Conservation (phyloP, 2,329 filamentous ascomycete species). For the Dactylella cylindrospora region DNA sequence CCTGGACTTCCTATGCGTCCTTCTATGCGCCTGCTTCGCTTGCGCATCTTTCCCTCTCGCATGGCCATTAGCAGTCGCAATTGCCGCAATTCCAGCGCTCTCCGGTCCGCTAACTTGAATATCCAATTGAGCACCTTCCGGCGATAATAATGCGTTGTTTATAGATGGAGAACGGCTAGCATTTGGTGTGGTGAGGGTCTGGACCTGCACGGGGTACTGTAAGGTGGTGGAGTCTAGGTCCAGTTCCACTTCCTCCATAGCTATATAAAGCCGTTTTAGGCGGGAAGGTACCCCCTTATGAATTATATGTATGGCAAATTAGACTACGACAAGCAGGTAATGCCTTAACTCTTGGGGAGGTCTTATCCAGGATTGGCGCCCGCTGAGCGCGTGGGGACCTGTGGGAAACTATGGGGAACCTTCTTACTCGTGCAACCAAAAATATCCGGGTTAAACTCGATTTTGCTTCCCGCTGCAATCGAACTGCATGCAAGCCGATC, state of each 20-base stretch:
- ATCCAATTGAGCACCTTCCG: conserved; percentile 19
- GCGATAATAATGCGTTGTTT: background rate
- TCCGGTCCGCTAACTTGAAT: conserved; percentile 29
- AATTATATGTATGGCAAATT: too few species aligned
- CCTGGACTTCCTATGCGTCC: conserved; percentile 39
- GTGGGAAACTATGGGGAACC: too few species aligned
- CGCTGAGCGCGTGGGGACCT: too few species aligned
- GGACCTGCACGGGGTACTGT: conserved; percentile 21
- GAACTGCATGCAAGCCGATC: too few species aligned
- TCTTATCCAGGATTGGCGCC: too few species aligned
- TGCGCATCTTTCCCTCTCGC: conserved; percentile 22
- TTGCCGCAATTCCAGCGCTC: background rate
- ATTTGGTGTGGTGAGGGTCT: conserved; percentile 2
- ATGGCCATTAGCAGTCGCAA: background rate
- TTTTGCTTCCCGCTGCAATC: too few species aligned
- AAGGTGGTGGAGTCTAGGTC: conserved; percentile 8
- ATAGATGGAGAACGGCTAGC: background rate
- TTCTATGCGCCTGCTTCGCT: conserved; percentile 30
- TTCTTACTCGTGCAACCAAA: too few species aligned
- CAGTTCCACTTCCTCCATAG: conserved; percentile 17
- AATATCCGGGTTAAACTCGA: too few species aligned
- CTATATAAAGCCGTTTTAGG: too few species aligned
- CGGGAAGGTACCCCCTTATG: too few species aligned
- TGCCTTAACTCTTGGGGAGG: too few species aligned
- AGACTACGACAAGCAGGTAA: too few species aligned